Evolutionary conservation across 306 rosid genomes (phyloP).

Genomic region (Cucurbita moschata): DNA sequence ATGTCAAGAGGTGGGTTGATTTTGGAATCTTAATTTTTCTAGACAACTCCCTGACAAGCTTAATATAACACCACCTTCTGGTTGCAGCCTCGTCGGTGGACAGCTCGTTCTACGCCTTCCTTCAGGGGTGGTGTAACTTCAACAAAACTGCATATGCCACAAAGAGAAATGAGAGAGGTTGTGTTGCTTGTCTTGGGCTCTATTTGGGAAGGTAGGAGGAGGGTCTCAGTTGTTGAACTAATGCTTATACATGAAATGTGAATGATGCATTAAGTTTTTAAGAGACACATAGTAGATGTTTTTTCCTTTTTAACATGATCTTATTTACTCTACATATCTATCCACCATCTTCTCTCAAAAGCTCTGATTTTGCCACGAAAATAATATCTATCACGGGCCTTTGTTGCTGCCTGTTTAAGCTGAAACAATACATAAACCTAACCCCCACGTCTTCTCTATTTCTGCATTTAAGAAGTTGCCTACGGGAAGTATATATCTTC

Average conservation of each 20-base stretch:
- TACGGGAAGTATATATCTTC: background rate
- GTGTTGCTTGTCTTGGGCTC: background rate
- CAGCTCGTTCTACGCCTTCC: conserved; percentile 68
- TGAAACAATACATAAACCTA: background rate
- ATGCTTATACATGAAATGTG: background rate
- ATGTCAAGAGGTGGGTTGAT: conserved; percentile 40
- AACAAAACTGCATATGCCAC: background rate
- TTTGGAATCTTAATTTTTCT: background rate
- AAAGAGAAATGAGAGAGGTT: background rate
- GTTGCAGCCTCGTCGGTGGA: conserved; percentile 51
- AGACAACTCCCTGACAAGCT: background rate
- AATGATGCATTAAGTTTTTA: background rate
- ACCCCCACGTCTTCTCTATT: background rate
- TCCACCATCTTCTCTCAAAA: background rate
- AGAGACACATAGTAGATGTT: background rate
- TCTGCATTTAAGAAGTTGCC: background rate
- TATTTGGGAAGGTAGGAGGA: background rate
- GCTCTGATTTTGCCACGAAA: background rate
- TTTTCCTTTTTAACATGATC: background rate
- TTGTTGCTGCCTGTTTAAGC: background rate
- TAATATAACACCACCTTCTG: background rate
- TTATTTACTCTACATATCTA: background rate
- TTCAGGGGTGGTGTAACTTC: conserved; percentile 46
- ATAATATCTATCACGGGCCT: background rate
- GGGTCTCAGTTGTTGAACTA: background rate